Conservation (phyloP, 129 eudicot genomes). For the Helianthus tuberosus region DNA sequence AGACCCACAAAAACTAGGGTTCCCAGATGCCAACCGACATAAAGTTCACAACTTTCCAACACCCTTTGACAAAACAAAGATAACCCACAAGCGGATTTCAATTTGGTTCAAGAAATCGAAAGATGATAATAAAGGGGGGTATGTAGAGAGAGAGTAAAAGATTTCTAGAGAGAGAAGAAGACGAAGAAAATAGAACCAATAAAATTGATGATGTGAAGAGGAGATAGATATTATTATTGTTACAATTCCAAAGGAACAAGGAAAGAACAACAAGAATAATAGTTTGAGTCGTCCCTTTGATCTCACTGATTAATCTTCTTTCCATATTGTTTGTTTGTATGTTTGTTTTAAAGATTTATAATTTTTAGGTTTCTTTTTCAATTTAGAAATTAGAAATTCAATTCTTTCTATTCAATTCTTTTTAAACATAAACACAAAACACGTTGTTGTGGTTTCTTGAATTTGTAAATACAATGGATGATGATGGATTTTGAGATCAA, state of each 20-base stretch:
- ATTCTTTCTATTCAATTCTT: not conserved
- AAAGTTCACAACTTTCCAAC: constrained; percentile 12
- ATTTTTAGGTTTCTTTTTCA: constrained; percentile 16
- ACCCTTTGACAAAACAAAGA: constrained; percentile 26
- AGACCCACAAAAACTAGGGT: constrained; percentile 49
- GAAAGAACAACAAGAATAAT: constrained; percentile 53
- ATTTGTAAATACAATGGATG: constrained; percentile 29
- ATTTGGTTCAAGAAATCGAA: constrained; percentile 3
- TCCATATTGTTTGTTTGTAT: constrained; percentile 47
- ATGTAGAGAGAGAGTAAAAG: constrained; percentile 41
- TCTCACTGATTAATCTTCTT: constrained; percentile 33
- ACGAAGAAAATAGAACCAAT: constrained; percentile 28
- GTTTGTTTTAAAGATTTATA: constrained; percentile 17
- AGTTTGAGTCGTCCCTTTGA: constrained; percentile 43
- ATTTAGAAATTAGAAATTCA: constrained; percentile 23
- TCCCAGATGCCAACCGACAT: constrained; percentile 27
- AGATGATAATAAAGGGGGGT: constrained; percentile 20
- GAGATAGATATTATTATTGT: constrained; percentile 22
- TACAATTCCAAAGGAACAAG: constrained; percentile 41
- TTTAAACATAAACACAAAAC: constrained; percentile 23
- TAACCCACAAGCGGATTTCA: constrained; percentile 23
- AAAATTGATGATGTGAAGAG: constrained; percentile 7
- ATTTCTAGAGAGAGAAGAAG: constrained; percentile 39
- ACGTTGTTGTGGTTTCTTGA: constrained; percentile 40
- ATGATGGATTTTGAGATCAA: not conserved